Percentiles rank a stretch among this genome's conserved stretches.
Evolutionary conservation across 768 basidiomycete species (phyloP).

Genomic region (Tremella yokohamensis): DNA sequence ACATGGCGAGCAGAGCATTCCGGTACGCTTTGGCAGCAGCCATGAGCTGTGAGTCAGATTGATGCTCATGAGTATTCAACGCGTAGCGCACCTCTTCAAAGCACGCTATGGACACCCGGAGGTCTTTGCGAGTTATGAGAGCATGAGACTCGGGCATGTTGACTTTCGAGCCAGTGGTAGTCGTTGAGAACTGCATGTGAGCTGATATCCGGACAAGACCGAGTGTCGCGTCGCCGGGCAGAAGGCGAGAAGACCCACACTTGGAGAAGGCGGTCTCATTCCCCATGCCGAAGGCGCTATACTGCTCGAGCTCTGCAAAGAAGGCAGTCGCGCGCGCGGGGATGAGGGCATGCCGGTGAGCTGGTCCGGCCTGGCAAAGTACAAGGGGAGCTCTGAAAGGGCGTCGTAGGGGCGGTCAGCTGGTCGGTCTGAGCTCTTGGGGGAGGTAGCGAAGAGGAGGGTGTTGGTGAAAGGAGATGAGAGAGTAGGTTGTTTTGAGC

Average conservation of each 20-base stretch:
- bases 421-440: too few species aligned
- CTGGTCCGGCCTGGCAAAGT: too few species aligned
- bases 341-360: background rate
- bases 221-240: background rate
- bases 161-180: slow-evolving; percentile 44
- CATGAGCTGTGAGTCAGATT: slow-evolving; percentile 60
- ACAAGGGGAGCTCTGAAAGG: too few species aligned
- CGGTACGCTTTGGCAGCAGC: slow-evolving; percentile 73
- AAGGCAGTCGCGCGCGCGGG: background rate
- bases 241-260: slow-evolving; percentile 25
- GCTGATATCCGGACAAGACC: background rate
- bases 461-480: too few species aligned
- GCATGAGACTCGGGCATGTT: slow-evolving; percentile 38
- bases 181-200: slow-evolving; percentile 40
- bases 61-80: background rate
- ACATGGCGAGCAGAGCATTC: slow-evolving; percentile 72
- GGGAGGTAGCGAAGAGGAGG: too few species aligned
- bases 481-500: too few species aligned
- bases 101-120: slow-evolving; percentile 43
- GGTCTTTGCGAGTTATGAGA: slow-evolving; percentile 47
- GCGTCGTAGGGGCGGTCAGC: too few species aligned
- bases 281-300: slow-evolving; percentile 26
- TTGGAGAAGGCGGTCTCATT: slow-evolving; percentile 41
- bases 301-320: slow-evolving; percentile 13
- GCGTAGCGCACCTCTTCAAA: slow-evolving; percentile 41